Evolutionary conservation across 495 filamentous ascomycete species (phyloP).

Genomic region (Aspergillus leporis): DNA sequence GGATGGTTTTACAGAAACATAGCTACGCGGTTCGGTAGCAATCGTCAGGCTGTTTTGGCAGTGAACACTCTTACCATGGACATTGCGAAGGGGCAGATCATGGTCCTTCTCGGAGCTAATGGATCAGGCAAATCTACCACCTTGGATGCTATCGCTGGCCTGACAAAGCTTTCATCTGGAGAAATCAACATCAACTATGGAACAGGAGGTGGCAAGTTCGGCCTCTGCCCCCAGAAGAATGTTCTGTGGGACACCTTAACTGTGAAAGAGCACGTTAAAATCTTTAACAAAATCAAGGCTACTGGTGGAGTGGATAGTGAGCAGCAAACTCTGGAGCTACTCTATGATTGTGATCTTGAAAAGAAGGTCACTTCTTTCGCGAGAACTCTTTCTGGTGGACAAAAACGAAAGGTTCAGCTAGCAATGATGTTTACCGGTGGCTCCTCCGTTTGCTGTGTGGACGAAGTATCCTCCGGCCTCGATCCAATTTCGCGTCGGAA

Average conservation of each 20-base stretch:
- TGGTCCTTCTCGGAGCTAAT: slow-evolving; percentile 81
- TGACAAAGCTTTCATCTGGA: slow-evolving; percentile 69
- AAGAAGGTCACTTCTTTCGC: slow-evolving; percentile 66
- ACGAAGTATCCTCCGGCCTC: slow-evolving; percentile 81
- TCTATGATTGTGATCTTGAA: slow-evolving; percentile 67
- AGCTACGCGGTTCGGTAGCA: slow-evolving; percentile 50
- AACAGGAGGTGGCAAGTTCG: slow-evolving; percentile 71
- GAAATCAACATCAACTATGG: slow-evolving; percentile 58
- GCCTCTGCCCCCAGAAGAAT: slow-evolving; percentile 87
- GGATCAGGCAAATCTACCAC: slow-evolving; percentile 87
- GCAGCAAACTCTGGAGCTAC: slow-evolving; percentile 57
- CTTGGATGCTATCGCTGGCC: slow-evolving; percentile 79
- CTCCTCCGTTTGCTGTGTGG: slow-evolving; percentile 80
- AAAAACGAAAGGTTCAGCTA: slow-evolving; percentile 88
- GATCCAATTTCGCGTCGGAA: slow-evolving; percentile 80
- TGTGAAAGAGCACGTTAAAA: slow-evolving; percentile 73
- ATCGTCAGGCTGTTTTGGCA: slow-evolving; percentile 65
- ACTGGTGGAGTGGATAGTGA: slow-evolving; percentile 50
- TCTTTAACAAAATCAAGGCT: slow-evolving; percentile 78
- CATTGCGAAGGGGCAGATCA: slow-evolving; percentile 72
- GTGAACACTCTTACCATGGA: slow-evolving; percentile 67
- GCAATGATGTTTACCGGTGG: slow-evolving; percentile 93
- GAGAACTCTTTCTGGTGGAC: slow-evolving; percentile 77
- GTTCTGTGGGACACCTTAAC: slow-evolving; percentile 85
- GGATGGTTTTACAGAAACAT: slow-evolving; percentile 55